Evolutionary conservation across 768 basidiomycete species (phyloP), one percentile per base, ranked within the genome.

Genomic region (Hypholoma sublateritium): DNA sequence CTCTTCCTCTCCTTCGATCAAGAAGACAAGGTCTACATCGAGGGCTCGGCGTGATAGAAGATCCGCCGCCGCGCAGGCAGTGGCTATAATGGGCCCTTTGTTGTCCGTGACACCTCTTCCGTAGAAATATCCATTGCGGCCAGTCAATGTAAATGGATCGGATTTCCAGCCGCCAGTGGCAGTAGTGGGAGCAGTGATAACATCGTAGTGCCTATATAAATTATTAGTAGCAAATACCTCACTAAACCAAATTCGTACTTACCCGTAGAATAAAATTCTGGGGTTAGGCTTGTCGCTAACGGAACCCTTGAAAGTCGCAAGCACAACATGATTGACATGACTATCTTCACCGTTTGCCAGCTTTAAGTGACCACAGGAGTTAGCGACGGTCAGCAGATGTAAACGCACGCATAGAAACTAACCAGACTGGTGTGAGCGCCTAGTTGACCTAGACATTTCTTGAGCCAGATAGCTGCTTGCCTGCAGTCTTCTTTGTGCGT

Each of bases 1-100:
- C 69, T 99, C 97, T 68, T 97, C 97, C 68, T 98, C 96, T 0
- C 97, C 97, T 72, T 99, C 97, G 14, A 98, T 86, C 50, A 98
- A 71, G 68, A 98, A 86, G 5, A 98, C 86, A 1, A 99, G 69
- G 66, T 99, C 97, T 0, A 95, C 80, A 21, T 83, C 91, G 2
- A 99, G 81, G 11, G 86, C 81, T 1, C 93, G 80, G 12, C 78
- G 76, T 24, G 85, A 77, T 3, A 95, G 80, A 43, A 98, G 69
- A 19, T 91, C 85, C 0, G 94, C 91, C 11, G 88, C 93, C 0
- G 97, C 97, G 62, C 86, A 92, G 0, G 96, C 97, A 14, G 87
- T 81, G 1, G 95, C 94, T 58, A 98, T 80, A 45, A 97, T 88
- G 0, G 97, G 97, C 0, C 96, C 97, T 67, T 99, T 98, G 76